phyloP scores from a whole-genome alignment of 108 stramenopile species.

The Mediolabrus comicus region DNA sequence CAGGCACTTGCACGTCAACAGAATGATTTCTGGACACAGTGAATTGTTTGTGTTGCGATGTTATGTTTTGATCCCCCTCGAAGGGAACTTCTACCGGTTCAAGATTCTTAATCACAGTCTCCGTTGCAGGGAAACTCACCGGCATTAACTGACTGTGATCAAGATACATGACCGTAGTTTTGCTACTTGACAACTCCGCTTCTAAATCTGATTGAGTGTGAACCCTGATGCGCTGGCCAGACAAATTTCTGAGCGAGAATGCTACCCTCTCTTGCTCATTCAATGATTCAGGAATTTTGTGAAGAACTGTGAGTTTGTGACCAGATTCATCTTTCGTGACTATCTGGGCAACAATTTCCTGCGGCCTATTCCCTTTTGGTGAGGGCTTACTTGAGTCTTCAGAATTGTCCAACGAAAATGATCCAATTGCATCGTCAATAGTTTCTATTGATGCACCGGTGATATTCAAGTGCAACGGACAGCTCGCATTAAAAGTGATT shows the following conservation, averaged over 20 bases:
- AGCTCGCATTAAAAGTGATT: conserved; percentile 62
- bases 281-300: conserved; percentile 60
- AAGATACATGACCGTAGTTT: conserved; percentile 67
- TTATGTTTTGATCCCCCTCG: conserved; percentile 54
- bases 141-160: conserved; percentile 69
- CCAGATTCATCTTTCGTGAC: conserved; percentile 19
- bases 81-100: conserved; percentile 84
- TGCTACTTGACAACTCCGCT: conserved; percentile 11
- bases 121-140: conserved; percentile 83
- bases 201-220: conserved; percentile 62
- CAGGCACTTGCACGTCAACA: conserved; percentile 88
- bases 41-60: conserved; percentile 7
- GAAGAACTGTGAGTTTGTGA: conserved; percentile 43
- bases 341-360: neutral
- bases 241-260: conserved; percentile 86
- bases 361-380: neutral
- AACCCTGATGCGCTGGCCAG: conserved; percentile 85
- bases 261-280: conserved; percentile 73
- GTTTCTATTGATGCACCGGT: conserved; percentile 84
- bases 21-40: conserved; percentile 46
- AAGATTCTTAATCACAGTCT: conserved; percentile 80
- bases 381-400: neutral
- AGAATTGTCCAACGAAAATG: conserved; percentile 14
- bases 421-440: conserved; percentile 66
- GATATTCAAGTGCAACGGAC: conserved; percentile 84